Conservation (phyloP, 2,329 filamentous ascomycete species). For the Fonsecaea nubica region DNA sequence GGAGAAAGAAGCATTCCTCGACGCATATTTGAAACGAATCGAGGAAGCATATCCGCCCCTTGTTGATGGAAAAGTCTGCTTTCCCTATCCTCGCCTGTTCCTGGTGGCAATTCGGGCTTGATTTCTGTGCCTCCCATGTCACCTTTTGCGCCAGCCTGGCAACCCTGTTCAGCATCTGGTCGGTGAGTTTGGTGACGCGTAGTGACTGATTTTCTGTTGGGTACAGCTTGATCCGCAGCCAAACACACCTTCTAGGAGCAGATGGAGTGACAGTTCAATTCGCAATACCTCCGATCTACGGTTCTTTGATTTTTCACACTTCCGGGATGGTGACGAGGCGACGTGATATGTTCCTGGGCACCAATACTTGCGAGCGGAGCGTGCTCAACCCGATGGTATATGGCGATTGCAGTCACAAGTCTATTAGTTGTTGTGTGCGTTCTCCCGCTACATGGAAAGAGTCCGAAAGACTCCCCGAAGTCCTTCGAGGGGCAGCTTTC, state of each 20-base stretch:
- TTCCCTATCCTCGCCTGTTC: conserved; percentile 65
- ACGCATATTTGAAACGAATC: conserved; percentile 56
- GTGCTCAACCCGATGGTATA: background rate
- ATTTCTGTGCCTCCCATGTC: background rate
- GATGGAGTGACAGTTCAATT: background rate
- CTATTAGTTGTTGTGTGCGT: background rate
- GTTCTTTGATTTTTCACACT: background rate
- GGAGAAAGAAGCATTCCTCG: conserved; percentile 54
- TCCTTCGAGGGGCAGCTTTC: background rate
- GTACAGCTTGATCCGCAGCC: background rate
- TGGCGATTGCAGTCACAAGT: background rate
- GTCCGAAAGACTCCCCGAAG: background rate
- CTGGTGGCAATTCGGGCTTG: conserved; percentile 52
- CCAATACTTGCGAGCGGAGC: background rate
- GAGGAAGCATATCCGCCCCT: conserved; percentile 53
- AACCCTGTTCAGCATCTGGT: background rate
- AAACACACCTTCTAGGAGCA: background rate
- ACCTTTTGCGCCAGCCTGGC: background rate
- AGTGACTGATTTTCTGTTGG: background rate
- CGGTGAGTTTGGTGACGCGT: background rate
- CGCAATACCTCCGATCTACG: background rate
- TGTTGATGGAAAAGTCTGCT: conserved; percentile 60
- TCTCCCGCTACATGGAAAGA: background rate
- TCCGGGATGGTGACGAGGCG: background rate
- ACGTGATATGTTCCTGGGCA: background rate